These are phyloP conservation scores for Cercospora sesami DNA, from an alignment of 2,329 filamentous ascomycete genomes.

Conservation along the genomic window DNA sequence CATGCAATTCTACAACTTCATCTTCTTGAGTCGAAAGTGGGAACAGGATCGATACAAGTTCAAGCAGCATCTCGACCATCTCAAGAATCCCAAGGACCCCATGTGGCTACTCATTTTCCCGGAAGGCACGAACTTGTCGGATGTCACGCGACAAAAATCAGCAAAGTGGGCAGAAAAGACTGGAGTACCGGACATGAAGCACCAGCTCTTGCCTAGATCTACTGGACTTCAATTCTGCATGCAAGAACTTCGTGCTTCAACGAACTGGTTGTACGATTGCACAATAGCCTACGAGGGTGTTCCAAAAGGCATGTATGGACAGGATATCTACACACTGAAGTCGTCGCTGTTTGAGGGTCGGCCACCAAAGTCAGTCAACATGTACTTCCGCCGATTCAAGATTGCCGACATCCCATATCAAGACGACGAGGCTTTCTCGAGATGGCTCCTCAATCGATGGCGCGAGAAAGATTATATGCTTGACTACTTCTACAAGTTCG, in stretches of 20 bases:
- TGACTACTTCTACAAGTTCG: conserved; percentile 72
- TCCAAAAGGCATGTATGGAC: conserved; percentile 78
- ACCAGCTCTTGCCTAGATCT: conserved; percentile 74
- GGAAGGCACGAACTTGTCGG: conserved; percentile 79
- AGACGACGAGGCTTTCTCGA: conserved; percentile 71
- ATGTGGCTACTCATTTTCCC: conserved; percentile 92
- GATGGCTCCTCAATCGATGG: conserved; percentile 85
- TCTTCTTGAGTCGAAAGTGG: conserved; percentile 91
- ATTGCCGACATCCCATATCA: conserved; percentile 78
- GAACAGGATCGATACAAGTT: conserved; percentile 74
- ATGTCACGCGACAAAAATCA: conserved; percentile 69
- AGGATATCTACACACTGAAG: conserved; percentile 81
- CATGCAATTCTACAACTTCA: conserved; percentile 85
- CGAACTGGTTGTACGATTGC: conserved; percentile 87
- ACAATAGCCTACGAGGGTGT: conserved; percentile 95
- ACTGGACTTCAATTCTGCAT: conserved; percentile 80
- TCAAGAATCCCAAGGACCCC: conserved; percentile 69
- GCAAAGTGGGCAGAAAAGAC: conserved; percentile 74
- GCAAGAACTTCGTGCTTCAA: conserved; percentile 69
- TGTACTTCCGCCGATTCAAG: conserved; percentile 89
- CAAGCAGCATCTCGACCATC: conserved; percentile 68
- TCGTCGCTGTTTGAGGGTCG: conserved; percentile 87
- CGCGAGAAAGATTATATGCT: conserved; percentile 87
- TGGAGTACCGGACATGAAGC: conserved; percentile 69
- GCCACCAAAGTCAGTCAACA: conserved; percentile 91